Evolutionary conservation across 768 basidiomycete species (phyloP), one percentile per base, ranked within the genome.

Genomic region (Tricholoma flavovirens): DNA sequence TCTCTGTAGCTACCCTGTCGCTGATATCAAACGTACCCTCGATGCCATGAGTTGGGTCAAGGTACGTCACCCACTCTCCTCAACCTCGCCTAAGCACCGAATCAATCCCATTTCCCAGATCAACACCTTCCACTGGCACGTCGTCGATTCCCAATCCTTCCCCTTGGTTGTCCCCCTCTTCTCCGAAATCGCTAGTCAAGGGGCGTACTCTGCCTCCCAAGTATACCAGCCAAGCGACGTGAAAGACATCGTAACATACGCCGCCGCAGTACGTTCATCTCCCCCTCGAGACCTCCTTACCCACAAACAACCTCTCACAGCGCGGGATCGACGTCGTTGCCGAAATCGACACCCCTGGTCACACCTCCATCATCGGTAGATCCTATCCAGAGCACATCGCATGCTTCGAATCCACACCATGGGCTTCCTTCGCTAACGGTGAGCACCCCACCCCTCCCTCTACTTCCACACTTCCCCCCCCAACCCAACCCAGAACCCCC

Each of bases 311-410:
- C 33, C 48, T 10, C 7, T 14, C 22, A 7, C 38, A 84, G 86
- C 81, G 81, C 12, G 90, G 90, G 5, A 87, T 93, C 48, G 88
- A 91, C 50, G 80, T 92, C 7, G 65, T 90, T 50, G 79, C 63
- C 73, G 84, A 93, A 72, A 79, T 93, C 48, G 92, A 93, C 69
- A 88, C 83, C 4, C 93, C 92, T 0, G 93, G 92, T 0, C 93
- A 94, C 66, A 91, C 90, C 1, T 75, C 87, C 1, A 72, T 77
- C 46, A 86, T 94, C 38, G 77, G 75, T 1, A 63, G 76, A n/a
- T 73, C 87, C 0, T 78, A 87, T 64, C 91, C 93, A 0, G 86
- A 93, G 26, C 81, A 83, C 54, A 70, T 95, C 38, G 90, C 90
- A 2, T 93, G 92, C 65, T 71, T 75, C 33, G 70, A 80, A 11